Percentiles rank a stretch among this genome's conserved stretches.
These are phyloP conservation scores for Epichloe sylvatica DNA, from an alignment of 2,329 filamentous ascomycete genomes.

Conservation along the genomic window DNA sequence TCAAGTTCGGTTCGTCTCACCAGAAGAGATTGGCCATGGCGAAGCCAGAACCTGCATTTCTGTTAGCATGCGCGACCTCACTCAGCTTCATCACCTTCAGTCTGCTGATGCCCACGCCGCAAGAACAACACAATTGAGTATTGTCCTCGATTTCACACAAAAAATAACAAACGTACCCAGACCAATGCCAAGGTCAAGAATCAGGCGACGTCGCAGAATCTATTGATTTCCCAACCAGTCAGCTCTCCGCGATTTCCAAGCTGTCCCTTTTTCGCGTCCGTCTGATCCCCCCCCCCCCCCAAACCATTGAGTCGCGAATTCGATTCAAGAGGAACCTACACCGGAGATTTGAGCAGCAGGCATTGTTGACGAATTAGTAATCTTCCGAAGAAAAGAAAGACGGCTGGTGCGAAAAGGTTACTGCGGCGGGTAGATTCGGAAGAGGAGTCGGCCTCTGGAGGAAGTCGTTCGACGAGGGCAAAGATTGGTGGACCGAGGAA, in stretches of 20 bases:
- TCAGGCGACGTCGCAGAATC: constrained; percentile 48
- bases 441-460: background rate
- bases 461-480: constrained; percentile 5
- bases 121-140: background rate
- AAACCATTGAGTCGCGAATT: constrained; percentile 16
- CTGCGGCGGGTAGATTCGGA: background rate
- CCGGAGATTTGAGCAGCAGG: constrained; percentile 44
- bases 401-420: background rate
- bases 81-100: background rate
- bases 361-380: constrained; percentile 25
- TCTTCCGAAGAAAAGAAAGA: background rate
- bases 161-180: constrained; percentile 32
- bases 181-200: constrained; percentile 41
- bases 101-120: background rate
- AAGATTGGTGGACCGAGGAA: constrained; percentile 6
- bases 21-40: constrained; percentile 43
- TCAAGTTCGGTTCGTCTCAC: constrained; percentile 25
- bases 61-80: constrained; percentile 20
- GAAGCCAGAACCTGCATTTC: constrained; percentile 34
- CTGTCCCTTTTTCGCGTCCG: background rate
- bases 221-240: constrained; percentile 26
- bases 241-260: constrained; percentile 15
- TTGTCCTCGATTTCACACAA: background rate
- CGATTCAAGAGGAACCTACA: constrained; percentile 29
- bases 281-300: background rate